These are phyloP conservation scores for Cercospora janseana DNA, from an alignment of 2,329 filamentous ascomycete genomes.

Conservation along the genomic window DNA sequence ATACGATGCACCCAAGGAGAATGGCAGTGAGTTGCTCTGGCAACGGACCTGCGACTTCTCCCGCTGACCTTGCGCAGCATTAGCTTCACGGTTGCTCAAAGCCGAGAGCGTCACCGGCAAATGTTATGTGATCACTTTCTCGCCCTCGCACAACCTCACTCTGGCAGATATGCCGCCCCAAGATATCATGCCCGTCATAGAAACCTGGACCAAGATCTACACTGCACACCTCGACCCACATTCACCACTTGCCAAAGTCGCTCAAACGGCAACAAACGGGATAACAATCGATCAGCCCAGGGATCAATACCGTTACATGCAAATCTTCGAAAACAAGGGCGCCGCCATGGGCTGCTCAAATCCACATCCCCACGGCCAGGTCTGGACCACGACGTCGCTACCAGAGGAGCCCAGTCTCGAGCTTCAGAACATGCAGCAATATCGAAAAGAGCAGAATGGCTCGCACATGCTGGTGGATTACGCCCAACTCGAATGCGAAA, in stretches of 20 bases:
- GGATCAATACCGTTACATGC: conserved; percentile 91
- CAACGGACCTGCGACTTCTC: not conserved
- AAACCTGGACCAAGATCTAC: conserved; percentile 92
- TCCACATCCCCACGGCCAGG: conserved; percentile 92
- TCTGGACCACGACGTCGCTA: conserved; percentile 89
- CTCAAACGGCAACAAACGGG: conserved; percentile 43
- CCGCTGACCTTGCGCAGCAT: conserved; percentile 49
- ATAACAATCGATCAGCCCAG: conserved; percentile 55
- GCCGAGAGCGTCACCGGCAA: conserved; percentile 87
- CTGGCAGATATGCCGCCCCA: conserved; percentile 79
- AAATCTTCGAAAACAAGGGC: conserved; percentile 99
- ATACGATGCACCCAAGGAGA: conserved; percentile 59
- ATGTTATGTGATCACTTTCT: conserved; percentile 97
- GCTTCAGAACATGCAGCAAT: conserved; percentile 73
- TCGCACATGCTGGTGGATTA: conserved; percentile 83
- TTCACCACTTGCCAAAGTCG: conserved; percentile 59
- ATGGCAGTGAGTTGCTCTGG: conserved; percentile 46
- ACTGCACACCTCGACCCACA: conserved; percentile 71
- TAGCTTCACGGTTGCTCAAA: conserved; percentile 72
- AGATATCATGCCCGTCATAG: conserved; percentile 78
- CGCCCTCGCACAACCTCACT: conserved; percentile 83
- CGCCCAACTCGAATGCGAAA: conserved; percentile 74
- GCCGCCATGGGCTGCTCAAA: conserved; percentile 98
- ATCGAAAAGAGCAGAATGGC: conserved; percentile 69
- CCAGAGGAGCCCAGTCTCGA: conserved; percentile 87